These are phyloP conservation scores for Peterozyma xylosa DNA, from an alignment of 805 yeast genomes.

Conservation along the genomic window DNA sequence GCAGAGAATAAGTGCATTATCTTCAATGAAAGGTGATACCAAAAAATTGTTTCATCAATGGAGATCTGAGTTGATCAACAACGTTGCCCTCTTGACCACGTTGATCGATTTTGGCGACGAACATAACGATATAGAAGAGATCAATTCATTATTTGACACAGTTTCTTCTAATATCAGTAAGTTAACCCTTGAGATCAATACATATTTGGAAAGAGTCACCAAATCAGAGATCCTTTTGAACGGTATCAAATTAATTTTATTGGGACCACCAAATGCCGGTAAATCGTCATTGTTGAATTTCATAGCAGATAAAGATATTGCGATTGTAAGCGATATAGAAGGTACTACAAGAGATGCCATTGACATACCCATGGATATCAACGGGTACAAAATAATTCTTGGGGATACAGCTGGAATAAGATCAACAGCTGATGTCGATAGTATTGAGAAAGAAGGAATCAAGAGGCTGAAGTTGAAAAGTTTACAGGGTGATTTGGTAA, in stretches of 20 bases:
- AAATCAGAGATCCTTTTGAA: constrained; percentile 55
- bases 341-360: constrained; percentile 93
- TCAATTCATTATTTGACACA: constrained; percentile 39
- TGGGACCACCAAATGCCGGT: constrained; percentile 97
- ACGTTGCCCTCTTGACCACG: constrained; percentile 75
- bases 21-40: constrained; percentile 66
- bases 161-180: constrained; percentile 36
- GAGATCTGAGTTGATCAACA: constrained; percentile 58
- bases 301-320: constrained; percentile 74
- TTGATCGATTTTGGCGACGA: constrained; percentile 95
- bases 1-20: constrained; percentile 70
- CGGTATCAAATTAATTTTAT: constrained; percentile 66
- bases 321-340: constrained; percentile 84
- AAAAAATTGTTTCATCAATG: constrained; percentile 48
- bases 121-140: constrained; percentile 62
- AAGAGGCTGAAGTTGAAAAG: constrained; percentile 62
- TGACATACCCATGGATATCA: constrained; percentile 72
- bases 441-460: constrained; percentile 76
- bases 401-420: constrained; percentile 95
- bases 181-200: constrained; percentile 37
- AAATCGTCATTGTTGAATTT: constrained; percentile 79
- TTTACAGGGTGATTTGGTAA: constrained; percentile 52
- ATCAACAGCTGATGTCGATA: constrained; percentile 34
- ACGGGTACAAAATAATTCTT: constrained; percentile 75
- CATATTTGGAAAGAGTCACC: constrained; percentile 37